Base-by-base conservation (phyloP, 139 green algal genomes). In the Gonium pectorale region DNA sequence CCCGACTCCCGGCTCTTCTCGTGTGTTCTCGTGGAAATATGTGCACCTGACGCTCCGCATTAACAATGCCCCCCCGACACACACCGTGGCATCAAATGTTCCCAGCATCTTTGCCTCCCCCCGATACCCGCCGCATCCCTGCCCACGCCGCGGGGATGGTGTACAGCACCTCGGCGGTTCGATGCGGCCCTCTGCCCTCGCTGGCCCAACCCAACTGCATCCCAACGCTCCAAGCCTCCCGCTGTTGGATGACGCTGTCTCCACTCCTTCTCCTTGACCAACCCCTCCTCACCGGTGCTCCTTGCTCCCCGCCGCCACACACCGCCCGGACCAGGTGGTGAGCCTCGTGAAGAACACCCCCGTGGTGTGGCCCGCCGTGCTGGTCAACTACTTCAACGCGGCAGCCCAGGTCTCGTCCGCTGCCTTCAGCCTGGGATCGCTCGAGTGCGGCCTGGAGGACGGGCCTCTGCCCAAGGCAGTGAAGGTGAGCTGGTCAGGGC, bases 331-430 rank as follows among this genome's bases (percentile, higher is more conserved):
- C 22, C 27, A 52, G 27, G 71, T 80, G 49, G 71, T 80, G 19
- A 80, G 71, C 49, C 71, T 80, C 15, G 49, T 80, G 13, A 66
- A 67, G 49, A 80, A 80, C 71, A 80, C 71, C 17, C 71, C 71
- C 24, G 71, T 80, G 35, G 7, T 3, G 19, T 80, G 71, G 71
- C 71, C 71, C 5, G 31, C 21, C 2, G 46, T 33, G 71, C 71
- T 80, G 49, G 71, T 80, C 49, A 67, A 66, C 71, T 66, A 33
- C 49, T 80, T 80, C 71, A 80, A 80, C 71, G 71, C 67, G 71
- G 71, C 44, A 19, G 11, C 49, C 24, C 71, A 80, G 31, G 71
- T 49, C 71, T 80, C 71, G 33, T 80, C 71, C 71, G 49, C 71
- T 31, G 51, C 71, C 35, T 67, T 33, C 71, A 67, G 49, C 49